These are phyloP conservation scores for Backusella circina DNA, from an alignment of 192 early-diverging fungal species.

Conservation along the genomic window DNA sequence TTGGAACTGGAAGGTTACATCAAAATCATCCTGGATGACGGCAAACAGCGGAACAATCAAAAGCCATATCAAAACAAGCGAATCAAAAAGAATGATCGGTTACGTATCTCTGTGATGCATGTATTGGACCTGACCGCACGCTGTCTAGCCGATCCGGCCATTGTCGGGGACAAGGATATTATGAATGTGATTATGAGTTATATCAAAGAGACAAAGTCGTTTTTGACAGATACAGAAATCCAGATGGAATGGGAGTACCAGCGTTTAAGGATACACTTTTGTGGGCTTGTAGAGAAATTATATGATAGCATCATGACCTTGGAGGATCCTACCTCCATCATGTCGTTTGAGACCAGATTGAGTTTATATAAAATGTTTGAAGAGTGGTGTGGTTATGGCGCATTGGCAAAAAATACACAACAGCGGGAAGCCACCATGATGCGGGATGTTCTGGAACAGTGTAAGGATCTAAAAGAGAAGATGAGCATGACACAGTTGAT, in stretches of 20 bases:
- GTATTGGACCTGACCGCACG: constrained; percentile 66
- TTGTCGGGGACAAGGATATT: constrained; percentile 58
- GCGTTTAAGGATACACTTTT: constrained; percentile 83
- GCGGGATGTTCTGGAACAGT: constrained; percentile 57
- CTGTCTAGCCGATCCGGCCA: constrained; percentile 53
- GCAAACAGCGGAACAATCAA: constrained; percentile 45
- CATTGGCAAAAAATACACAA: constrained; percentile 44
- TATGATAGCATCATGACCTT: constrained; percentile 66
- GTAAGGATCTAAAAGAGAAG: constrained; percentile 66
- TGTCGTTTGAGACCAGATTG: constrained; percentile 77
- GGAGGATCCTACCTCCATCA: constrained; percentile 40
- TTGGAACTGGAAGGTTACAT: constrained; percentile 64
- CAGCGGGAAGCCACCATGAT: constrained; percentile 73
- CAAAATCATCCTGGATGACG: constrained; percentile 57
- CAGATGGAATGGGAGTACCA: constrained; percentile 88
- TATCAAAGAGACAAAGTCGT: constrained; percentile 70
- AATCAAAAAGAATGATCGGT: constrained; percentile 60
- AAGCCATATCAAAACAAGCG: constrained; percentile 55
- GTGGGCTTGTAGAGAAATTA: constrained; percentile 81
- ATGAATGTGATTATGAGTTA: constrained; percentile 68
- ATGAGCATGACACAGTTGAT: constrained; percentile 55
- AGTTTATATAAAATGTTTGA: constrained; percentile 84
- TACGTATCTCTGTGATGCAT: constrained; percentile 71
- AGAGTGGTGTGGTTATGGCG: constrained; percentile 89
- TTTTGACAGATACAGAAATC: constrained; percentile 73